phyloP scores from a whole-genome alignment of 2,329 filamentous ascomycete species.

The Ophiostoma angusticollis region DNA sequence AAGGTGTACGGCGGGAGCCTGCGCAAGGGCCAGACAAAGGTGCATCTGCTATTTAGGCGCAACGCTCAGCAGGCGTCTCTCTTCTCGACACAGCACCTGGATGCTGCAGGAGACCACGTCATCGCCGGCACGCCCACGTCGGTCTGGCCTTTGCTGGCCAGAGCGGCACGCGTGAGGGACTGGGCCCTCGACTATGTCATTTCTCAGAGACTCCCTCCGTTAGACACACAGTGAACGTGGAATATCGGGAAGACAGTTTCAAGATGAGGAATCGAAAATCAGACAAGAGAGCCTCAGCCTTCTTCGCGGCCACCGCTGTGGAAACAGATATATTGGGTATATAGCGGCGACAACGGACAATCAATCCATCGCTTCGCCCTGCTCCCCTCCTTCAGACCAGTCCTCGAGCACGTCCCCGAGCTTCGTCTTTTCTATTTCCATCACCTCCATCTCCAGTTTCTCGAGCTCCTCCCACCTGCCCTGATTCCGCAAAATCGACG shows the following conservation, averaged over 20 bases:
- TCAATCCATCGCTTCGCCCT: slow-evolving; percentile 15
- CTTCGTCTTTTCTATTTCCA: too few species aligned
- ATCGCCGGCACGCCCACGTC: slow-evolving; percentile 22
- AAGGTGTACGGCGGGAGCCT: slow-evolving; percentile 79
- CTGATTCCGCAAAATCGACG: too few species aligned
- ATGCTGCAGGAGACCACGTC: slow-evolving; percentile 18
- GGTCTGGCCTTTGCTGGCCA: slow-evolving; percentile 37
- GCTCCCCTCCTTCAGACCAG: too few species aligned
- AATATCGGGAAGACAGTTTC: too few species aligned
- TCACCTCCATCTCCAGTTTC: too few species aligned
- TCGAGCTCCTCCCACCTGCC: too few species aligned
- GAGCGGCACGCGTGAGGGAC: slow-evolving; percentile 53
- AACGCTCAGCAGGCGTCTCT: slow-evolving; percentile 35
- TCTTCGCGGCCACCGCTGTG: too few species aligned
- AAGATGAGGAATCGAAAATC: too few species aligned
- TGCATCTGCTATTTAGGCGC: slow-evolving; percentile 52
- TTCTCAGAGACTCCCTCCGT: slow-evolving; percentile 15
- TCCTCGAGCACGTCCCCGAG: too few species aligned
- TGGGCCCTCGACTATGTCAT: slow-evolving; percentile 63
- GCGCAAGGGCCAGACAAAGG: slow-evolving; percentile 53
- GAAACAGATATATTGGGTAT: too few species aligned
- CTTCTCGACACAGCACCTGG: slow-evolving; percentile 41
- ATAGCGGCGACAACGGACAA: background rate
- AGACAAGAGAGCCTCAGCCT: too few species aligned
- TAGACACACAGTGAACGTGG: slow-evolving; percentile 15